These are phyloP conservation scores for Fusarium bulbicola DNA, from an alignment of 2,329 filamentous ascomycete species.

Conservation along the genomic window DNA sequence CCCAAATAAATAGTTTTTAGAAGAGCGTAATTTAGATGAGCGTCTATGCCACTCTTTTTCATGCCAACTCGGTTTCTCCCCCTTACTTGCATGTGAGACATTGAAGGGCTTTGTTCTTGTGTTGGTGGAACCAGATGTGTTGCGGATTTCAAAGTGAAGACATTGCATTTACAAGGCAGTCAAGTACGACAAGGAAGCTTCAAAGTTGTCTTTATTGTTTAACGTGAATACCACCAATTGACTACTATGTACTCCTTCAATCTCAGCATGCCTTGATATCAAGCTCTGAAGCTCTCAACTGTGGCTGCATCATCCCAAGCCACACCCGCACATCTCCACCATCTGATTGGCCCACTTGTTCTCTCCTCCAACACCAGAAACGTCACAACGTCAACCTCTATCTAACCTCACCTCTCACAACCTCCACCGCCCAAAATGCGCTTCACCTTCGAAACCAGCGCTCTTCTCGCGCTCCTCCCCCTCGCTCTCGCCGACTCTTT, in stretches of 20 bases:
- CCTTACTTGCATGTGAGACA: background rate
- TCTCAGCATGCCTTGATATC: background rate
- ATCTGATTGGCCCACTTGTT: conserved; percentile 38
- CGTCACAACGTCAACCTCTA: conserved; percentile 30
- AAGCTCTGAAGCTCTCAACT: background rate
- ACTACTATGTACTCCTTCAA: background rate
- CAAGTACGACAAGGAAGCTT: background rate
- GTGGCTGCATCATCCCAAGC: conserved; percentile 35
- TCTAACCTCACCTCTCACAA: background rate
- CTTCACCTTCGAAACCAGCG: conserved; percentile 45
- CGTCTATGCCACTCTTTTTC: conserved; percentile 38
- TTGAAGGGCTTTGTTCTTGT: background rate
- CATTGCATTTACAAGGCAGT: background rate
- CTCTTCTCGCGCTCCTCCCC: conserved; percentile 51
- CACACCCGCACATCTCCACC: conserved; percentile 8
- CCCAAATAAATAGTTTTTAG: conserved; percentile 43
- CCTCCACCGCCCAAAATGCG: conserved; percentile 45
- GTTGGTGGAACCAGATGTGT: background rate
- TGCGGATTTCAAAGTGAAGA: background rate
- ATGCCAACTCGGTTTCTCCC: background rate
- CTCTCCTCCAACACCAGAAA: conserved; percentile 32
- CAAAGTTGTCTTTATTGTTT: background rate
- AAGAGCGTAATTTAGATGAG: conserved; percentile 37
- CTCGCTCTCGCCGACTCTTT: conserved; percentile 47
- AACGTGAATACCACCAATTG: background rate